Evolutionary conservation across 441 rosid genomes (phyloP).

Genomic region (Erodium chrysanthum): DNA sequence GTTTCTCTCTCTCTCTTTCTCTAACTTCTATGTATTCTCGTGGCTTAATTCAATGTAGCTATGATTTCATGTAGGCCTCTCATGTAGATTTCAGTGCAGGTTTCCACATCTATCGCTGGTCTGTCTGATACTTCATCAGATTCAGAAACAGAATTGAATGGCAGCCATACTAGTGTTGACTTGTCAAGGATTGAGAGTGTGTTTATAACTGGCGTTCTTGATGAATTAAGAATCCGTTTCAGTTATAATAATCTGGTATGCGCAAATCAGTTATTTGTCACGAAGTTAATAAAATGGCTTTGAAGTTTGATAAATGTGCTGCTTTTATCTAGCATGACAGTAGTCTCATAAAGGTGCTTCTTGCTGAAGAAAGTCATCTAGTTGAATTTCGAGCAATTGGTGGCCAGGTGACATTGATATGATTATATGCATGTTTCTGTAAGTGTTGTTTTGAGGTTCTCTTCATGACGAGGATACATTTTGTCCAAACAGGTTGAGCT

Average conservation of each 20-base stretch:
- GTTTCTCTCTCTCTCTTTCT: neutral
- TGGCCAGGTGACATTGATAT: slow-evolving; percentile 59
- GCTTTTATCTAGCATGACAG: slow-evolving; percentile 41
- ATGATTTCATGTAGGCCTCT: slow-evolving; percentile 9
- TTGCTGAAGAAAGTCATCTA: slow-evolving; percentile 60
- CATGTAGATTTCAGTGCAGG: slow-evolving; percentile 35
- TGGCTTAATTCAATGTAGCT: neutral
- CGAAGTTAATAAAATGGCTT: slow-evolving; percentile 21
- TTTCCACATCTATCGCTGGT: slow-evolving; percentile 67
- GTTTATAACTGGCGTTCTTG: slow-evolving; percentile 79
- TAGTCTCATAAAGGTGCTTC: slow-evolving; percentile 64
- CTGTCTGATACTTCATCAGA: slow-evolving; percentile 89
- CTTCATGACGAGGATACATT: slow-evolving; percentile 21
- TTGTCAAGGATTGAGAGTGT: slow-evolving; percentile 48
- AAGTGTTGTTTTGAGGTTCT: slow-evolving; percentile 17
- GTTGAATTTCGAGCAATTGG: slow-evolving; percentile 91
- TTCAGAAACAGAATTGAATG: slow-evolving; percentile 51
- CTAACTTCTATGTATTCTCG: neutral
- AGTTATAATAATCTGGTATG: slow-evolving; percentile 60
- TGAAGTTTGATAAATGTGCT: slow-evolving; percentile 27
- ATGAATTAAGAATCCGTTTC: slow-evolving; percentile 79
- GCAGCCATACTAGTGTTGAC: slow-evolving; percentile 30
- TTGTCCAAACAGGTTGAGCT: slow-evolving; percentile 63
- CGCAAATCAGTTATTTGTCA: slow-evolving; percentile 13
- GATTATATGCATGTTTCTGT: slow-evolving; percentile 10